A percentile compares a stretch with the other conserved stretches of the same genome.
Conservation (phyloP, 202 grass and related monocot genomes). For the Carex sylvatica region DNA sequence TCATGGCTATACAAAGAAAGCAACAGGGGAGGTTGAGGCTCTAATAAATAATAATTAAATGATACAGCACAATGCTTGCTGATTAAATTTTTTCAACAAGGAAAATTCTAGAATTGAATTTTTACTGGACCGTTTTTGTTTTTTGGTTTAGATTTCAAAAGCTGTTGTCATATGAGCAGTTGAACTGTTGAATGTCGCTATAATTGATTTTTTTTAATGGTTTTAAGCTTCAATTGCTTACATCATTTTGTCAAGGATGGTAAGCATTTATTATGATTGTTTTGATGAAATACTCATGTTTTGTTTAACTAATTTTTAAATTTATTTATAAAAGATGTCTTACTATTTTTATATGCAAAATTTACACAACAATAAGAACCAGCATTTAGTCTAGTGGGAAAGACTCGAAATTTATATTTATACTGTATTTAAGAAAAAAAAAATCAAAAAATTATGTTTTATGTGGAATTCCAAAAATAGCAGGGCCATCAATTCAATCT, state of each 20-base stretch:
- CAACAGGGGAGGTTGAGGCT: background rate
- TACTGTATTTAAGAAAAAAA: too few relatives aligned
- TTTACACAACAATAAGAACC: too few relatives aligned
- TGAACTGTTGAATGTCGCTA: background rate
- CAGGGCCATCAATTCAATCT: too few relatives aligned
- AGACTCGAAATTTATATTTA: too few relatives aligned
- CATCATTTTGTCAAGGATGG: background rate
- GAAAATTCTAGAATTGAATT: background rate
- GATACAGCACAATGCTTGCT: background rate
- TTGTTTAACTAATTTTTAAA: background rate
- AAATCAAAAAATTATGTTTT: too few relatives aligned
- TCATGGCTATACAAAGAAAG: background rate
- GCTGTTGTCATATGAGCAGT: background rate
- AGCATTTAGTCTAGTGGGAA: too few relatives aligned
- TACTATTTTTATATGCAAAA: background rate
- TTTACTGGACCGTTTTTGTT: background rate
- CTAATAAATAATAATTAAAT: background rate
- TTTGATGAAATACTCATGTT: background rate
- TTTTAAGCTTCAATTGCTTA: background rate
- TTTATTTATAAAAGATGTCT: background rate
- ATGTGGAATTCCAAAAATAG: too few relatives aligned
- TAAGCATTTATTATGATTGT: background rate
- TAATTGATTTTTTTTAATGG: background rate
- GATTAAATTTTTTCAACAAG: background rate
- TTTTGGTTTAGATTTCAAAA: background rate